Percentiles rank a stretch among this genome's conserved stretches.
Conservation (phyloP, 192 early-diverging fungal species). For the Dissophora ornata region DNA sequence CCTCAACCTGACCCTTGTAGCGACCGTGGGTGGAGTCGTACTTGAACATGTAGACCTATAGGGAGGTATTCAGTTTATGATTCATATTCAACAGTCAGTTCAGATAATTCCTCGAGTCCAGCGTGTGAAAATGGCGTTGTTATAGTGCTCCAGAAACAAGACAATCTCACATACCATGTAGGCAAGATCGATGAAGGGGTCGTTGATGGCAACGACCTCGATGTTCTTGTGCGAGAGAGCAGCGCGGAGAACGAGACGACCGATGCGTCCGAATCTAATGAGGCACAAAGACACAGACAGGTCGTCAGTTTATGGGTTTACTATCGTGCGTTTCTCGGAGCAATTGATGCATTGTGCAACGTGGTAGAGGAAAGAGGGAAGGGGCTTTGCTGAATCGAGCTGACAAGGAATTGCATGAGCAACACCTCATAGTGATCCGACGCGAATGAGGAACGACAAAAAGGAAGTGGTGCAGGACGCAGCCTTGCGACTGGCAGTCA, state of each 20-base stretch:
- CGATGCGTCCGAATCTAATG: constrained; percentile 94
- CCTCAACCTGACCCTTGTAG: constrained; percentile 84
- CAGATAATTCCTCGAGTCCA: not conserved
- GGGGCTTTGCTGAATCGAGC: too few relatives aligned
- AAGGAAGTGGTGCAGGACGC: too few relatives aligned
- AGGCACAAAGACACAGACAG: not conserved
- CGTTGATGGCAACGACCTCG: constrained; percentile 93
- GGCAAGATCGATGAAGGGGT: constrained; percentile 95
- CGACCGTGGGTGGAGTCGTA: constrained; percentile 99
- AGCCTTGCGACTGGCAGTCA: too few relatives aligned
- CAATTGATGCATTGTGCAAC: not conserved
- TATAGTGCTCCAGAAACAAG: not conserved
- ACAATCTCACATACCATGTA: constrained; percentile 80
- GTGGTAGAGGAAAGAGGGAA: too few relatives aligned
- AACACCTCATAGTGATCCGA: too few relatives aligned
- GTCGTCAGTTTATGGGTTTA: too few relatives aligned
- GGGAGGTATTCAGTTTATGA: not conserved
- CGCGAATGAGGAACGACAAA: too few relatives aligned
- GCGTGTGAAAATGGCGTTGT: not conserved
- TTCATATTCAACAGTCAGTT: not conserved
- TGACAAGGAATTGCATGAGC: too few relatives aligned
- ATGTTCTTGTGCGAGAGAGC: constrained; percentile 80
- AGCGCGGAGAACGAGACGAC: constrained; percentile 96
- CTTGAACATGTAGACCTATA: constrained; percentile 91
- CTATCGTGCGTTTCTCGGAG: not conserved